Evolutionary conservation across 2,329 filamentous ascomycete genomes (phyloP).

Genomic region (Colletotrichum brevisporum): DNA sequence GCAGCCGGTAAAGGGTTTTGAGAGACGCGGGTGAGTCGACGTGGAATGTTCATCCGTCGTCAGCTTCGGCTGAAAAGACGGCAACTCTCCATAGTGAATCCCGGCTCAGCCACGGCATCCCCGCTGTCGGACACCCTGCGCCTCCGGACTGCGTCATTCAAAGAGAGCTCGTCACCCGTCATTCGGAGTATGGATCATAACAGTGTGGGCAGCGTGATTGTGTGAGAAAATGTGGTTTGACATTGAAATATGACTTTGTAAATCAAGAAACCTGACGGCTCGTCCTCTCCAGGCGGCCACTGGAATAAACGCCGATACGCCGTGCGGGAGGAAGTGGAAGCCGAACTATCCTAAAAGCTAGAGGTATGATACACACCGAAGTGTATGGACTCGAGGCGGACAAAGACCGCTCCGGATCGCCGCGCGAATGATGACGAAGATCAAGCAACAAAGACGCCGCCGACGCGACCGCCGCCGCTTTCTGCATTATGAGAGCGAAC

Average conservation of each 20-base stretch:
- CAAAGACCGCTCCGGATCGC: conserved; percentile 19
- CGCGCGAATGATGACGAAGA: conserved; percentile 3
- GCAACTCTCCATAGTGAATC: conserved; percentile 17
- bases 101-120: conserved; percentile 12
- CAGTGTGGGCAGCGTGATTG: not conserved
- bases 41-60: conserved; percentile 33
- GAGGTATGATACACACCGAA: conserved; percentile 33
- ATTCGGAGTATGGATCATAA: no score
- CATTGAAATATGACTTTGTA: not conserved
- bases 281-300: conserved; percentile 27
- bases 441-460: conserved; percentile 19
- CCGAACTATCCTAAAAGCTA: conserved; percentile 38
- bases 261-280: conserved; percentile 10
- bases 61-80: conserved; percentile 28
- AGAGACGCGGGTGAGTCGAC: conserved; percentile 7
- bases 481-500: conserved; percentile 28
- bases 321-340: conserved; percentile 31
- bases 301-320: conserved; percentile 39
- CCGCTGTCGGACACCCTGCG: conserved; percentile 7
- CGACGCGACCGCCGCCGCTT: conserved; percentile 8
- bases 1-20: conserved; percentile 11
- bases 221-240: conserved; percentile 4
- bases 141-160: not conserved
- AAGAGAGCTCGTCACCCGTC: no score
- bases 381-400: conserved; percentile 17